phyloP scores from a whole-genome alignment of 768 basidiomycete genomes.

The Leccinum truebloodii region DNA sequence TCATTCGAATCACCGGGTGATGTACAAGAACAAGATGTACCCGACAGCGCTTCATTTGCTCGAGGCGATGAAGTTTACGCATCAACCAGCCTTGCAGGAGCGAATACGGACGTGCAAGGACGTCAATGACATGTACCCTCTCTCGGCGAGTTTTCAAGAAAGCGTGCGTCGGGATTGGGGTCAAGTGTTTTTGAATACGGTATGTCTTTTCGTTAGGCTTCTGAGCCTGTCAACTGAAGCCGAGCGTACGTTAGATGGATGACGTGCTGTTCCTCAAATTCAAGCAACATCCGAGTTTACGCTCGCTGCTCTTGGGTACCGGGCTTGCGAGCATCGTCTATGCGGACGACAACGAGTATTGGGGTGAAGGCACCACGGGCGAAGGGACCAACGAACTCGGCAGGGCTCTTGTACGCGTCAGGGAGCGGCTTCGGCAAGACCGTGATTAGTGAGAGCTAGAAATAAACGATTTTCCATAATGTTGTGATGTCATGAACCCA shows the following conservation, averaged over 20 bases:
- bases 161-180: constrained; percentile 60
- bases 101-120: constrained; percentile 48
- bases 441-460: constrained; percentile 16
- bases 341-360: constrained; percentile 59
- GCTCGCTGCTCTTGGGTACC: constrained; percentile 54
- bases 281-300: constrained; percentile 64
- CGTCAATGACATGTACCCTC: constrained; percentile 39
- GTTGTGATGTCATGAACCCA: not conserved
- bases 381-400: constrained; percentile 66
- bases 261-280: constrained; percentile 70
- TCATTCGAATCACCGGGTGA: constrained; percentile 62
- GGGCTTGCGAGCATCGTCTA: constrained; percentile 53
- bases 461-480: not conserved
- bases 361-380: constrained; percentile 59
- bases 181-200: constrained; percentile 47
- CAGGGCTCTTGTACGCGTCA: constrained; percentile 53
- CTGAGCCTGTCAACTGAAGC: not conserved
- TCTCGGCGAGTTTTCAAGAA: constrained; percentile 35
- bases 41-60: constrained; percentile 75
- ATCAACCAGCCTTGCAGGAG: constrained; percentile 55
- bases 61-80: constrained; percentile 71
- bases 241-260: constrained; percentile 51
- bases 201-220: constrained; percentile 31
- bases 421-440: constrained; percentile 45
- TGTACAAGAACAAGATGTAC: constrained; percentile 55